phyloP scores from a whole-genome alignment of 164 flowering plant species.

The Vitis rotundifolia region DNA sequence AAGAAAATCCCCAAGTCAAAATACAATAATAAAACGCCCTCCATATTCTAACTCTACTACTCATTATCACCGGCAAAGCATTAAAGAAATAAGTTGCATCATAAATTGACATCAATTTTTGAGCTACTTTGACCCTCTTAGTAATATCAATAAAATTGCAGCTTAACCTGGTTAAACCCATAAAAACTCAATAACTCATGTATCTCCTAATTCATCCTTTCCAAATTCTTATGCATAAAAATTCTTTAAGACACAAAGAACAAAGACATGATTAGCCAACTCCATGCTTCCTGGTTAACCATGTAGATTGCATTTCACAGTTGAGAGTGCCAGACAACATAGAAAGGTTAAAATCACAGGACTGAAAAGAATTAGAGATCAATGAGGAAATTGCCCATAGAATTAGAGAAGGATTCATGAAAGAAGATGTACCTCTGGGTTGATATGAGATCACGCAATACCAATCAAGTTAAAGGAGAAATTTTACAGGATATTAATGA shows the following conservation, averaged over 20 bases:
- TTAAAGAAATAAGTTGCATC: not conserved
- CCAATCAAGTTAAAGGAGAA: no score
- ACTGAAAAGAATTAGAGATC: no score
- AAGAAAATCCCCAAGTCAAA: constrained; percentile 37
- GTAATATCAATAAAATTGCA: not conserved
- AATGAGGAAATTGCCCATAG: no score
- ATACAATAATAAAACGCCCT: constrained; percentile 15
- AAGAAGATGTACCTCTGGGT: no score
- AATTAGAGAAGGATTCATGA: no score
- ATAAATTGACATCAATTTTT: not conserved
- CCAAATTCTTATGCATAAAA: not conserved
- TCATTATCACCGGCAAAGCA: constrained; percentile 4
- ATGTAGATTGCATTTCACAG: no score
- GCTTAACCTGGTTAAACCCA: not conserved
- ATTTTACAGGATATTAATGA: no score
- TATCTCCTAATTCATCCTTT: not conserved
- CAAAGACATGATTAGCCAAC: not conserved
- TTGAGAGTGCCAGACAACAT: no score
- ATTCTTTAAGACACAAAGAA: not conserved
- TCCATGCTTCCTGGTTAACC: not conserved
- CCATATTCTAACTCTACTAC: constrained; percentile 7
- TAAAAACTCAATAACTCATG: not conserved
- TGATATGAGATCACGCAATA: no score
- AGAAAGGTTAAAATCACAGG: no score
- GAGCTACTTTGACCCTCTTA: not conserved